Evolutionary conservation across 179 eudicot genomes (phyloP).

Genomic region (Drosera spatulata): DNA sequence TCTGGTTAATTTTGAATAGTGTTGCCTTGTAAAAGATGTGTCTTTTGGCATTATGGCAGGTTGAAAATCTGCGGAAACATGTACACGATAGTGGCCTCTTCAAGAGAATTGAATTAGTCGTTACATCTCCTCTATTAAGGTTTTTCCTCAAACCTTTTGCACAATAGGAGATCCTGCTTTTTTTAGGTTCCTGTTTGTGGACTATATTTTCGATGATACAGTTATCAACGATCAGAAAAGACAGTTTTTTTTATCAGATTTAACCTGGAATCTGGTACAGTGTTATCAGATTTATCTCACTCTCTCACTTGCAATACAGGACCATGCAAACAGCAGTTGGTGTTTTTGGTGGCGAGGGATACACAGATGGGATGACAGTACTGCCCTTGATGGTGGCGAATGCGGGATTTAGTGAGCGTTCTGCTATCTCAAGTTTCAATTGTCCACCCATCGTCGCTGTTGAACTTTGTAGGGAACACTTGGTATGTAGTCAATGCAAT

Average conservation of each 20-base stretch:
- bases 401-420: conserved; percentile 68
- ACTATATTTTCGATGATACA: no score
- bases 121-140: conserved; percentile 78
- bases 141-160: conserved; percentile 5
- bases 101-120: conserved; percentile 60
- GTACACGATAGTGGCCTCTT: conserved; percentile 49
- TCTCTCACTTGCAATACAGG: conserved; percentile 26
- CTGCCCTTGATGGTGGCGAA: conserved; percentile 83
- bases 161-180: background rate
- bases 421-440: conserved; percentile 90
- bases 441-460: conserved; percentile 74
- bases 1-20: background rate
- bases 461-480: conserved; percentile 91
- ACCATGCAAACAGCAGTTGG: conserved; percentile 98
- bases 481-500: conserved; percentile 32
- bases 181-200: background rate
- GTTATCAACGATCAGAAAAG: background rate
- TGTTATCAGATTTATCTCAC: background rate
- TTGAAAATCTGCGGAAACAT: conserved; percentile 72
- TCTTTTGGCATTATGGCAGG: conserved; percentile 32
- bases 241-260: background rate
- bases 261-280: background rate
- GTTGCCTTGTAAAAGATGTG: background rate
- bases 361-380: conserved; percentile 49
- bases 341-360: conserved; percentile 89